Evolutionary conservation across 1,284 basidiomycete genomes (phyloP).

Genomic region (Sutorius eximius): DNA sequence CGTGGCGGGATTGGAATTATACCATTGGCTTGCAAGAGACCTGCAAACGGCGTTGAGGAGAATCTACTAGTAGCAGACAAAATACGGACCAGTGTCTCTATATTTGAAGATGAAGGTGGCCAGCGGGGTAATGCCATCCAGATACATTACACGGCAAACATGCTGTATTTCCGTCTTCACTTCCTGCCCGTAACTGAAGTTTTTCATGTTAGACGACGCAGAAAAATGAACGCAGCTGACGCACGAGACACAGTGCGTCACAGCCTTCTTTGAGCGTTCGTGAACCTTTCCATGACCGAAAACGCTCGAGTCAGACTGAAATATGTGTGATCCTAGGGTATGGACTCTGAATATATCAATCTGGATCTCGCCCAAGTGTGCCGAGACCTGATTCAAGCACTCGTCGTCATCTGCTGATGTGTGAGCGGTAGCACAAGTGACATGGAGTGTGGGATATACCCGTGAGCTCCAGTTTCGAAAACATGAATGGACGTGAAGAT

Average conservation of each 20-base stretch:
- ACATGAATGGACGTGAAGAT: slow-evolving; percentile 24
- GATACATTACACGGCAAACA: not conserved
- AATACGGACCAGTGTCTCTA: slow-evolving; percentile 27
- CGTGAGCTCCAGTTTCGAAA: slow-evolving; percentile 34
- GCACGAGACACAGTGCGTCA: slow-evolving; percentile 38
- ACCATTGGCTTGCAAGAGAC: slow-evolving; percentile 32
- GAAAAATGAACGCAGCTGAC: slow-evolving; percentile 8
- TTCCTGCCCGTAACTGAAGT: slow-evolving; percentile 26
- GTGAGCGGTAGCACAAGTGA: slow-evolving; percentile 3
- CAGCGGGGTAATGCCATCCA: slow-evolving; percentile 23
- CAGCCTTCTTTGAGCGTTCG: slow-evolving; percentile 40
- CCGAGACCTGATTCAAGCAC: slow-evolving; percentile 21
- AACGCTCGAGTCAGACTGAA: no score
- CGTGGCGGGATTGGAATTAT: slow-evolving; percentile 22
- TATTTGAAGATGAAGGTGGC: slow-evolving; percentile 33
- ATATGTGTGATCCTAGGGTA: not conserved
- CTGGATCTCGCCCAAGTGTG: slow-evolving; percentile 22
- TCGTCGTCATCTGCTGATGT: slow-evolving; percentile 32
- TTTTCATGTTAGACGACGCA: not conserved
- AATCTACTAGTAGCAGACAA: not conserved
- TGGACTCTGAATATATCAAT: slow-evolving; percentile 21
- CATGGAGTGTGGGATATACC: slow-evolving; percentile 19
- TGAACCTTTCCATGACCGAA: slow-evolving; percentile 31
- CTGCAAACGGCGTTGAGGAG: slow-evolving; percentile 11
- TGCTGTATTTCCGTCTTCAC: not conserved